phyloP scores from a whole-genome alignment of 2,329 filamentous ascomycete species.

The Aspergillus piperis region DNA sequence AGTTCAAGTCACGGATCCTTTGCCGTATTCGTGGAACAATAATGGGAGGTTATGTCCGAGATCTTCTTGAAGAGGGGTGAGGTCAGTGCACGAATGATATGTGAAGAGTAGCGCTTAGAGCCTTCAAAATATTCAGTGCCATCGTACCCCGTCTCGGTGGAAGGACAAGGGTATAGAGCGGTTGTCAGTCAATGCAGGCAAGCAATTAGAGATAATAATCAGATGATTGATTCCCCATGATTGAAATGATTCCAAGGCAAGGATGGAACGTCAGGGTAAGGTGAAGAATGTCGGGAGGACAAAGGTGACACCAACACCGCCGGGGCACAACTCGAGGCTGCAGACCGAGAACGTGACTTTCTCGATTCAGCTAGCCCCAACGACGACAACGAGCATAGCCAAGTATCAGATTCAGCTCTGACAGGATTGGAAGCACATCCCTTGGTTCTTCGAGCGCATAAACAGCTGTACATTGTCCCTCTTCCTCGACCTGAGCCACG shows the following conservation, averaged over 20 bases:
- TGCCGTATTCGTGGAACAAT: conserved; percentile 25
- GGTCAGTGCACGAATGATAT: background rate
- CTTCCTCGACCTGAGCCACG: no score
- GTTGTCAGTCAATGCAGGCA: background rate
- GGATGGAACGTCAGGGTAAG: background rate
- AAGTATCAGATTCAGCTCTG: background rate
- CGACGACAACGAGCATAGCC: background rate
- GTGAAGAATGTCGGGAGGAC: background rate
- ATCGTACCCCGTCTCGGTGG: no score
- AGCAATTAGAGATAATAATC: no score
- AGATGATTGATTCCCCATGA: no score
- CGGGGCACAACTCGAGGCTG: background rate
- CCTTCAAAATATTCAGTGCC: no score
- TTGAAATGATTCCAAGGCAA: no score
- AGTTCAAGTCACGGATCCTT: conserved; percentile 18
- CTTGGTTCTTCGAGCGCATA: no score
- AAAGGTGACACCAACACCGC: background rate
- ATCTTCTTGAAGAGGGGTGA: background rate
- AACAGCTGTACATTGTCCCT: no score
- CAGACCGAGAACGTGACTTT: background rate
- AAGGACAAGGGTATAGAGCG: no score
- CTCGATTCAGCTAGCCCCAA: background rate
- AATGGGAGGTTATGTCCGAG: conserved; percentile 22
- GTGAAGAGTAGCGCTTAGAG: no score
- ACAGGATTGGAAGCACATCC: background rate